These are phyloP conservation scores for Colletotrichum falcatum DNA, from an alignment of 2,329 filamentous ascomycete species.

Conservation along the genomic window DNA sequence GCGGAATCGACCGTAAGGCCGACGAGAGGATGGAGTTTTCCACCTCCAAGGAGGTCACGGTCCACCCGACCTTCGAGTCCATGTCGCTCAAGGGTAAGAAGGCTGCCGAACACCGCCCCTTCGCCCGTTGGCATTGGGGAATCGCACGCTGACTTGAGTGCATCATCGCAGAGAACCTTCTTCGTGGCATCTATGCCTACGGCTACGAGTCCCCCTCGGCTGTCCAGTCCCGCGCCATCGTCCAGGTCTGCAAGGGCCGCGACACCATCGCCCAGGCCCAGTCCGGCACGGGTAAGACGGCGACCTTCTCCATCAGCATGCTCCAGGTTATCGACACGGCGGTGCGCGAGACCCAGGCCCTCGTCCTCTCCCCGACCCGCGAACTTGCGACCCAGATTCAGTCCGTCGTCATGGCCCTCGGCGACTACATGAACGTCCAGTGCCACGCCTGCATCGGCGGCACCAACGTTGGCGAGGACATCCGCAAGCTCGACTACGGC, in stretches of 20 bases:
- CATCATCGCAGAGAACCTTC: constrained; percentile 81
- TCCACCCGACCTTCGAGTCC: constrained; percentile 92
- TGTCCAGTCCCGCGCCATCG: constrained; percentile 97
- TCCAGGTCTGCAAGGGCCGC: constrained; percentile 98
- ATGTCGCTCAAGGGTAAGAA: constrained; percentile 88
- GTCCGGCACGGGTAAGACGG: constrained; percentile 96
- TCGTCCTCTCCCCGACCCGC: constrained; percentile 94
- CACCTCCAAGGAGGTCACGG: constrained; percentile 97
- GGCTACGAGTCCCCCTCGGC: constrained; percentile 98
- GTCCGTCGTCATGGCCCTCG: constrained; percentile 98
- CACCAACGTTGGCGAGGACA: constrained; percentile 97
- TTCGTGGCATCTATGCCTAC: constrained; percentile 97
- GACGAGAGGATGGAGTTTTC: constrained; percentile 99
- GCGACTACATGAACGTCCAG: constrained; percentile 99
- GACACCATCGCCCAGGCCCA: constrained; percentile 99
- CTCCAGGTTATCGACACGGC: constrained; percentile 96
- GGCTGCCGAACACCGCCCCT: not conserved
- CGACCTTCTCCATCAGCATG: constrained; percentile 96
- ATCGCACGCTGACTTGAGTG: not conserved
- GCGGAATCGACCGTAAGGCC: constrained; percentile 85
- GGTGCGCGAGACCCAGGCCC: constrained; percentile 91
- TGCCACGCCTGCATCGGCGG: constrained; percentile 99
- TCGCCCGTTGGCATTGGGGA: not conserved
- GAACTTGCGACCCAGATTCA: constrained; percentile 99
- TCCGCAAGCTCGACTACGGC: constrained; percentile 95